Base-by-base conservation (phyloP, 2,329 filamentous ascomycete genomes). In the Leptoxyphium fumago region DNA sequence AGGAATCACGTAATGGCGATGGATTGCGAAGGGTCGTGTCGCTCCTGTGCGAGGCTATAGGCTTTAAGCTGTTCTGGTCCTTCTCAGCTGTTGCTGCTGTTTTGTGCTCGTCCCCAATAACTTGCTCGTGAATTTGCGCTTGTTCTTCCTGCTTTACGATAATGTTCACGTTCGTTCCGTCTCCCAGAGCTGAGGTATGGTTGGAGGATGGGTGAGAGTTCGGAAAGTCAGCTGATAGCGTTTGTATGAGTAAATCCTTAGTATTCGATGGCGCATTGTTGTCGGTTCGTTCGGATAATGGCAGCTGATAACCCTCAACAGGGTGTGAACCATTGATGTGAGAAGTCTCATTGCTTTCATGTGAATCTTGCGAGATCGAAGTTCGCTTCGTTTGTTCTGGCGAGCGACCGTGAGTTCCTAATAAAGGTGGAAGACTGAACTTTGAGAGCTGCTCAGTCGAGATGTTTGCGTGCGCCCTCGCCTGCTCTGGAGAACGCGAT, bases 21-120 rank as follows among this genome's bases (percentile, higher is more conserved):
- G 55, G 52, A n/a, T 48, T 56, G 28, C 64, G 60, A 39, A 67
- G 55, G 32, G 64, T 64, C 42, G 67, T 60, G 45, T 71, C 68
- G 55, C 60, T 66, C 54, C 69, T 70, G 11, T 67, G 58, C 38
- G 63, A 57, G 45, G 64, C 61, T 28, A 71, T 57, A 4, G 66
- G 61, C 50, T 67, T 68, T 39, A 61, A 55, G 2, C 64, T 62
- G 38, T 68, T 61, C 13, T 47, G 45, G 32, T 69, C 66, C 39
- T 62, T 47, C 40, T 49, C 58, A 48, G 39, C 39, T 47, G 48
- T n/a, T 57, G 56, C 18, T 43, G 46, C 18, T 45, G 54, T 47
- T 28, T 48, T 34, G 39, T 50, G 49, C 26, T 44, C 48, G 38
- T 45, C 42, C 11, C 26, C 41, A 30, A 18, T 17, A 32, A 39